Conservation (phyloP, 805 yeast species). For the Candida anglica region DNA sequence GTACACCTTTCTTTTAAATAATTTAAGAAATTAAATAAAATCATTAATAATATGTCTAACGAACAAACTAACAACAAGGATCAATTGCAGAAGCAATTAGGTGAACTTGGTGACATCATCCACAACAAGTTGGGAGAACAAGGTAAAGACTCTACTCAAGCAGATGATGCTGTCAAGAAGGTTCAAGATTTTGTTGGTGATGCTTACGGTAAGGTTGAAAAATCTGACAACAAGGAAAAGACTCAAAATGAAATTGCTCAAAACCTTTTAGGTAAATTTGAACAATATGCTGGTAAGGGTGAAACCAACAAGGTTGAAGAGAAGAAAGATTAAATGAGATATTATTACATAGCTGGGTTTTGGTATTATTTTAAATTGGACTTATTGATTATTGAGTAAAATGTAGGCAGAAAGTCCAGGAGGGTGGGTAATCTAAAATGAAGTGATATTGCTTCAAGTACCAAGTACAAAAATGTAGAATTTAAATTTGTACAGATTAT, state of each 20-base stretch:
- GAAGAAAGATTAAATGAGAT: not conserved
- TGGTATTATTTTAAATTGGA: no score
- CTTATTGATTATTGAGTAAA: no score
- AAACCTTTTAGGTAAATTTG: conserved; percentile 3
- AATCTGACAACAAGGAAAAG: conserved; percentile 5
- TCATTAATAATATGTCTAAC: no score
- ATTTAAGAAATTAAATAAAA: no score
- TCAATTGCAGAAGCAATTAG: conserved; percentile 2
- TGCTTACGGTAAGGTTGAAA: conserved; percentile 4
- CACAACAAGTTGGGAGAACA: conserved; percentile 3
- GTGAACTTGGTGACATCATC: conserved; percentile 5
- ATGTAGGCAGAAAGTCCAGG: no score
- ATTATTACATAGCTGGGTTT: not conserved
- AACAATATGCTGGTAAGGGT: conserved; percentile 4
- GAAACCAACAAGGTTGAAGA: conserved; percentile 3
- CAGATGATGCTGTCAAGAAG: conserved; percentile 1
- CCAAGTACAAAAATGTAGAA: no score
- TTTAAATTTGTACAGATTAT: no score
- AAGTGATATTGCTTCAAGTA: no score
- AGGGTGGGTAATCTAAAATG: no score
- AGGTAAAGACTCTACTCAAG: conserved; percentile 3
- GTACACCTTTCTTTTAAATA: no score
- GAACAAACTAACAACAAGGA: no score
- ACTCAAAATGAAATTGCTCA: conserved; percentile 4
- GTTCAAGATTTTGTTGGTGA: conserved; percentile 2